Evolutionary conservation across 805 yeast species (phyloP), one percentile per base, ranked within the genome.

Genomic region (Candida maesae): DNA sequence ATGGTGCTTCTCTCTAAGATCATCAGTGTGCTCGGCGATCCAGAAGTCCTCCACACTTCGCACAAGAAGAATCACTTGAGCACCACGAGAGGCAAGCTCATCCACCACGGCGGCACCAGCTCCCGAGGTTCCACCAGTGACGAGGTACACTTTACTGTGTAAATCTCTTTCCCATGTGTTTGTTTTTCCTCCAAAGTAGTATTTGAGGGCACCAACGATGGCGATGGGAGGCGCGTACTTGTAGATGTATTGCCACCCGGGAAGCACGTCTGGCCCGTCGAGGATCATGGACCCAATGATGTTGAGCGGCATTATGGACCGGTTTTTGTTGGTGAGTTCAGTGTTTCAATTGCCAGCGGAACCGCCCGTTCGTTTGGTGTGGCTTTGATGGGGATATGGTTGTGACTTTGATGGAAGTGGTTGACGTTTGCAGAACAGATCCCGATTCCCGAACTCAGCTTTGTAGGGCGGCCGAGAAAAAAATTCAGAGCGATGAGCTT

Each of bases 51-150:
- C 60, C 15, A 72, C 61, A 5, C 80, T 71, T 31, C 91, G 67
- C 27, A 85, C 82, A 33, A 88, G 65, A 35, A 91, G 56, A 24
- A 93, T 76, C 37, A 91, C 53, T 59, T 93, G 98, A 0, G 98
- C 97, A 4, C 99, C 99, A 37, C 77, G 64, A 0, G 50, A 41
- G 0, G 97, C 97, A 53, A 93, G 59, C 24, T 89, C 89, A 27
- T 71, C 68, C 0, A 78, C 93, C 4, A 85, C 73, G 4, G 77
- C 74, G 0, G 91, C 83, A 1, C 99, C 99, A 45, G 88, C 60
- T 0, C 98, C 97, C 1, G 95, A 74, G 0, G 98, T 91, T 2
- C 95, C 99, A n/a, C 99, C 99, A 0, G 93, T 84, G 6, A 86
- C 71, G 16, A 85, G 67, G 53, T 71, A 84, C 5, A 90, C 98